Evolutionary conservation across 2,329 filamentous ascomycete species (phyloP).

Genomic region (Aspergillus sp.): DNA sequence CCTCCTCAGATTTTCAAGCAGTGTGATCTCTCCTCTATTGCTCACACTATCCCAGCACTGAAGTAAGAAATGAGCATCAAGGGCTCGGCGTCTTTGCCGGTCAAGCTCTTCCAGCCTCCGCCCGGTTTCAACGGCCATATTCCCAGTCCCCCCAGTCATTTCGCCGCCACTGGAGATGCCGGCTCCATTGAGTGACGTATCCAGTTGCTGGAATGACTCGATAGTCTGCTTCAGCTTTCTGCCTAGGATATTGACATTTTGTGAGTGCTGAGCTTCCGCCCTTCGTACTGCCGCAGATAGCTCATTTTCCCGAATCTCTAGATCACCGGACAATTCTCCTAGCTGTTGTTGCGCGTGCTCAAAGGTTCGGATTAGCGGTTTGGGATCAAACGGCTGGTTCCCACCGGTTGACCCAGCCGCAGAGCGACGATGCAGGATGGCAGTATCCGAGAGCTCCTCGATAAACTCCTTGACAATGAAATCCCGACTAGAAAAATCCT

Average conservation of each 20-base stretch:
- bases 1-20: slow-evolving; percentile 82
- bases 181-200: slow-evolving; percentile 70
- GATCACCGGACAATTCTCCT: slow-evolving; percentile 61
- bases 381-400: slow-evolving; percentile 74
- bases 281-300: slow-evolving; percentile 82
- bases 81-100: slow-evolving; percentile 78
- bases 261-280: slow-evolving; percentile 86
- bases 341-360: slow-evolving; percentile 61
- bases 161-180: slow-evolving; percentile 29
- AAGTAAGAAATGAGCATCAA: slow-evolving; percentile 91
- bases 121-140: slow-evolving; percentile 89
- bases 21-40: slow-evolving; percentile 78
- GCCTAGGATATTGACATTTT: slow-evolving; percentile 82
- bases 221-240: slow-evolving; percentile 89
- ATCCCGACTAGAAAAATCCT: slow-evolving; percentile 83
- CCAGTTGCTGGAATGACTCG: slow-evolving; percentile 83
- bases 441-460: slow-evolving; percentile 82
- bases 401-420: slow-evolving; percentile 43
- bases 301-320: slow-evolving; percentile 87
- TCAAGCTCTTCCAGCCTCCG: slow-evolving; percentile 92
- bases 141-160: slow-evolving; percentile 58
- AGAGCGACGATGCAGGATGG: slow-evolving; percentile 73
- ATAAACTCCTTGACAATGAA: slow-evolving; percentile 99
- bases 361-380: slow-evolving; percentile 92
- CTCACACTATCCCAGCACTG: slow-evolving; percentile 96